Conservation (phyloP, 345 rosid species). For the Firmiana major region DNA sequence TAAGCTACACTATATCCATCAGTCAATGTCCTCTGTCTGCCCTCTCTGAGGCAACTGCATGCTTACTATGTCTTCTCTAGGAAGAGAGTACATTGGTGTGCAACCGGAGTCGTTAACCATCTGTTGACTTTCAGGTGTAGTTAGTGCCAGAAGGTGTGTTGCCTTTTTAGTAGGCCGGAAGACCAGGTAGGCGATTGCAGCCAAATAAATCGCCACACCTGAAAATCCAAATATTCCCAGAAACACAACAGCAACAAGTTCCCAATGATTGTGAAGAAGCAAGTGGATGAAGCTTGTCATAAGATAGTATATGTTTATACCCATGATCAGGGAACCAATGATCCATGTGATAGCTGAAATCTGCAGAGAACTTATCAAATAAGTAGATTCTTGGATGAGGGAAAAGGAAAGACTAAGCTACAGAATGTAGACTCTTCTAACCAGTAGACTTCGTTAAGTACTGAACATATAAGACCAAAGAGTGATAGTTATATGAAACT, state of each 20-base stretch:
- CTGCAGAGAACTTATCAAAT: constrained; percentile 25
- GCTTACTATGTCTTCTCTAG: constrained; percentile 61
- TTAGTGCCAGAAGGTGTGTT: constrained; percentile 43
- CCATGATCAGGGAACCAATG: constrained; percentile 72
- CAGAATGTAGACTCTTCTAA: background rate
- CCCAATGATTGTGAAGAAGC: constrained; percentile 44
- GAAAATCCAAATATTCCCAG: constrained; percentile 61
- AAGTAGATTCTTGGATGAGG: background rate
- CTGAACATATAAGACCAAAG: no score
- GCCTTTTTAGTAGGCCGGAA: constrained; percentile 52
- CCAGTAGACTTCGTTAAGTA: background rate
- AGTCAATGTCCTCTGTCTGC: constrained; percentile 20
- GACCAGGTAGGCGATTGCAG: constrained; percentile 67
- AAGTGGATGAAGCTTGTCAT: constrained; percentile 52
- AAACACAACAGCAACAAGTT: constrained; percentile 39
- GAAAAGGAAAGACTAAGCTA: background rate
- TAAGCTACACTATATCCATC: background rate
- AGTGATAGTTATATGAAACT: no score
- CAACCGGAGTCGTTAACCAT: constrained; percentile 19
- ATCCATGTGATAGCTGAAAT: constrained; percentile 70
- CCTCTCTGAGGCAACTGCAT: constrained; percentile 67
- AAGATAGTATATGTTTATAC: constrained; percentile 68
- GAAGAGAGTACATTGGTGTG: constrained; percentile 28
- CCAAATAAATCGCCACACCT: constrained; percentile 56
- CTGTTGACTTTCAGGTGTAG: constrained; percentile 30